These are phyloP conservation scores for Cenchrus americanus DNA, from an alignment of 176 grass and related monocot species.

Conservation along the genomic window DNA sequence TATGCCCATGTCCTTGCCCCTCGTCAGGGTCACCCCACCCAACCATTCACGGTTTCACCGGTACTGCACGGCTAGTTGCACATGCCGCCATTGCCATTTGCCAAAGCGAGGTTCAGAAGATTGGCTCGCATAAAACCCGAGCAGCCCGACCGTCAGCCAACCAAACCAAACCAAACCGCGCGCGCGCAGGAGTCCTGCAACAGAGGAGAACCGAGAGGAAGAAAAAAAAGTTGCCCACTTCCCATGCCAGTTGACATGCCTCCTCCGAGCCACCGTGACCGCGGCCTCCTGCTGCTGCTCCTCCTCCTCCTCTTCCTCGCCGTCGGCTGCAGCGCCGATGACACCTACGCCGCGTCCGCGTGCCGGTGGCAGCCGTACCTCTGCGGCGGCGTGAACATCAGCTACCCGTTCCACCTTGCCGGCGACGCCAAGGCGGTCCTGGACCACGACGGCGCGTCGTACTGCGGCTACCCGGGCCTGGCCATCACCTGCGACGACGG, in stretches of 20 bases:
- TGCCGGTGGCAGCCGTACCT: slow-evolving; percentile 34
- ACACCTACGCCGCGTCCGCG: not conserved
- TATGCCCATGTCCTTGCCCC: not conserved
- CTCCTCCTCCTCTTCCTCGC: not conserved
- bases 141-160: not conserved
- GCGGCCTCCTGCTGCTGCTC: not conserved
- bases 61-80: not conserved
- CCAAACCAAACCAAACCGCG: slow-evolving; percentile 8
- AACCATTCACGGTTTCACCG: not conserved
- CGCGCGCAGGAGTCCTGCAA: not conserved
- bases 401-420: slow-evolving; percentile 54
- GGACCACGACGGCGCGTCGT: not conserved
- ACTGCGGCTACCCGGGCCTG: slow-evolving; percentile 55
- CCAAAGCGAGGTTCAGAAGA: not conserved
- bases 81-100: not conserved
- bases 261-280: not conserved
- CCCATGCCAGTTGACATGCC: slow-evolving; percentile 6
- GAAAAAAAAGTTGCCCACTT: not conserved
- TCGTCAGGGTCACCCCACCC: slow-evolving; percentile 29
- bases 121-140: not conserved
- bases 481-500: slow-evolving; percentile 37
- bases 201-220: not conserved
- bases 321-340: not conserved
- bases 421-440: not conserved
- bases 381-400: slow-evolving; percentile 52